phyloP scores from a whole-genome alignment of 1,284 basidiomycete genomes.

The Laetiporus sulphureus region DNA sequence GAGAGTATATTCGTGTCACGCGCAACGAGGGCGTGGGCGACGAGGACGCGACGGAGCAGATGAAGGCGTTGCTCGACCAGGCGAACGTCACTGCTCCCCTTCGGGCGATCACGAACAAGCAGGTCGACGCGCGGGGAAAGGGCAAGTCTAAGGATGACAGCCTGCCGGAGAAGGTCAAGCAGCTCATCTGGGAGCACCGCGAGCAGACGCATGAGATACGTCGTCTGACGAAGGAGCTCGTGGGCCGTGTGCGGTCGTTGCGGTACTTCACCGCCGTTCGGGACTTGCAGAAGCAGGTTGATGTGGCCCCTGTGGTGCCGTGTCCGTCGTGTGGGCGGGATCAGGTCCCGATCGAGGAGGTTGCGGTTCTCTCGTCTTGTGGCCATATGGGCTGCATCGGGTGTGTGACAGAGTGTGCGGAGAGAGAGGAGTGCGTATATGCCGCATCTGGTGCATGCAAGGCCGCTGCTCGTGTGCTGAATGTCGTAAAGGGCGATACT shows the following conservation, averaged over 20 bases:
- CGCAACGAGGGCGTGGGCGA: constrained; percentile 70
- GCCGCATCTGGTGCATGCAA: constrained; percentile 61
- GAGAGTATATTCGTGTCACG: constrained; percentile 66
- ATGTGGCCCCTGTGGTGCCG: constrained; percentile 45
- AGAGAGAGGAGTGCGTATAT: constrained; percentile 78
- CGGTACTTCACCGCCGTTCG: constrained; percentile 90
- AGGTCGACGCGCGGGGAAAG: constrained; percentile 36
- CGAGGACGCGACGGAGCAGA: constrained; percentile 60
- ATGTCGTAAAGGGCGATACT: constrained; percentile 77
- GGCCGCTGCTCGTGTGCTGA: constrained; percentile 65
- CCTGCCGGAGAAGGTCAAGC: constrained; percentile 48
- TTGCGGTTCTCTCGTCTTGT: constrained; percentile 85
- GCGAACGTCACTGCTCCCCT: constrained; percentile 42
- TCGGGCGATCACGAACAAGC: constrained; percentile 20
- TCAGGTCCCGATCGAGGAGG: constrained; percentile 55
- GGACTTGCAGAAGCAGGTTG: constrained; percentile 74
- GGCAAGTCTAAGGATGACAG: constrained; percentile 52
- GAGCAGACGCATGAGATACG: constrained; percentile 85
- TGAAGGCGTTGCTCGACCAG: constrained; percentile 54
- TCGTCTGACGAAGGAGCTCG: constrained; percentile 79
- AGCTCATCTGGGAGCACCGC: constrained; percentile 74
- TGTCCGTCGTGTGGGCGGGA: constrained; percentile 58
- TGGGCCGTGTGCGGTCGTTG: constrained; percentile 81
- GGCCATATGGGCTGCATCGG: constrained; percentile 79
- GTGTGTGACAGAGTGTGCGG: constrained; percentile 69